Base-by-base conservation (phyloP, 129 eudicot genomes). In the Flaveria linearis region DNA sequence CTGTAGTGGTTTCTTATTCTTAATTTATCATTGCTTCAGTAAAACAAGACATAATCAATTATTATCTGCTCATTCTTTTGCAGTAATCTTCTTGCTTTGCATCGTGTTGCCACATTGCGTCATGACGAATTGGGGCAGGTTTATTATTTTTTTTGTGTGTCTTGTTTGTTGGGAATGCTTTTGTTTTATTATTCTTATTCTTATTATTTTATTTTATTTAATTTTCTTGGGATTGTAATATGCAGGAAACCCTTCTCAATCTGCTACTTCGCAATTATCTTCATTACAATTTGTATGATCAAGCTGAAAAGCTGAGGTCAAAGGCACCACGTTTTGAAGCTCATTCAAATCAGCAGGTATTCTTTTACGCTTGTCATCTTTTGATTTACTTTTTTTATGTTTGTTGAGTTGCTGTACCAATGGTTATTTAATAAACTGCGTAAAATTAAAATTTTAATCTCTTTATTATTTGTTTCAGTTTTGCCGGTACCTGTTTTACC, bases 71-170 rank as follows among this genome's bases (percentile, higher is more conserved):
- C 52, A 20, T 78, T 62, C 70, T 64, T 68, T 73, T 57, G 75
- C 89, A 93, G 98, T 36, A 85, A 87, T 73, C 96, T 94, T 45
- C 97, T 91, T 82, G 84, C 93, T 58, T 78, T 94, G 88, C 98
- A 94, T 74, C 96, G 97, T 61, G 80, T 87, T 82, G 97, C 98
- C 12, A 94, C 97, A 2, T 84, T 94, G 83, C 97, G 91, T 39
- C 96, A 83, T 86, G 98, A 94, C 75, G 98, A 94, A 80, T 78
- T 91, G 84, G 98, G 98, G 68, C 98, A 94, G 98, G 98, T 94
- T 77, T 75, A 88, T 83, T 66, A 68, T 88, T 74, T 69, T 88
- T 76, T 49, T 72, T 88, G 72, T 72, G 88, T 77, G 42, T 69
- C 43, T 76, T n/a, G 76, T 71, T n/a, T 79, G 49, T 71, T 43